Evolutionary conservation across 2,329 filamentous ascomycete species (phyloP), one percentile per base, ranked within the genome.

Genomic region (Claviceps sp.): DNA sequence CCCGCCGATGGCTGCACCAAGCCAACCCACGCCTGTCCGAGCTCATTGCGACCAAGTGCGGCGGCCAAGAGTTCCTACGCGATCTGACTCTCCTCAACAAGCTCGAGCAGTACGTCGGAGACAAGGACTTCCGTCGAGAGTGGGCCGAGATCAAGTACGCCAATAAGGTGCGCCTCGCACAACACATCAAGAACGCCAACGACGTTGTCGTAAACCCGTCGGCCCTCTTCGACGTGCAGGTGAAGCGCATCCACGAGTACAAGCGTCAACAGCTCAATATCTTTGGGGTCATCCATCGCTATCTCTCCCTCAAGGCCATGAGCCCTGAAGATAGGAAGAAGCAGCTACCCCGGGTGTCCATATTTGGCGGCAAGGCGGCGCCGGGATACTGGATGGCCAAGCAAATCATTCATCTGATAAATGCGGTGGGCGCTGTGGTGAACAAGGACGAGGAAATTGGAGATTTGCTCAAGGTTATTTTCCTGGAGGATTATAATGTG

Each of bases 341-440:
- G 72, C 77, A 87, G 55, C 79, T 84, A 45, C 88, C 90, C 16
- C 85, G 91, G 50, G 93, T 97, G 9, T 93, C 86, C 53, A 94
- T 98, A 67, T 97, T 98, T 65, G 93, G 93, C 64, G 93, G 93
- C 61, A 98, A 98, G 72, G 93, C 93, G 26, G 93, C 93, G 2
- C 93, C 93, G 0, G 93, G 93, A 16, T 98, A 98, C 75, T 98
- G 93, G 93, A 98, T 97, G 93, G 93, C 93, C 40, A 98, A 98
- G 79, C 94, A 93, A 42, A 89, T 96, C 59, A 98, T 98, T 61
- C 91, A 97, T 65, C 79, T 98, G 53, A 84, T 98, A 74, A 97
- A 96, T 73, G 85, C 83, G 55, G 93, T 97, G 26, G 89, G 88
- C 4, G 72, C 81, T 16, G 86, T 97, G 2, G 85, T 98, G 60